Evolutionary conservation across 1,284 basidiomycete genomes (phyloP), one percentile per base, ranked within the genome.

Genomic region (Meripilus lineatus): DNA sequence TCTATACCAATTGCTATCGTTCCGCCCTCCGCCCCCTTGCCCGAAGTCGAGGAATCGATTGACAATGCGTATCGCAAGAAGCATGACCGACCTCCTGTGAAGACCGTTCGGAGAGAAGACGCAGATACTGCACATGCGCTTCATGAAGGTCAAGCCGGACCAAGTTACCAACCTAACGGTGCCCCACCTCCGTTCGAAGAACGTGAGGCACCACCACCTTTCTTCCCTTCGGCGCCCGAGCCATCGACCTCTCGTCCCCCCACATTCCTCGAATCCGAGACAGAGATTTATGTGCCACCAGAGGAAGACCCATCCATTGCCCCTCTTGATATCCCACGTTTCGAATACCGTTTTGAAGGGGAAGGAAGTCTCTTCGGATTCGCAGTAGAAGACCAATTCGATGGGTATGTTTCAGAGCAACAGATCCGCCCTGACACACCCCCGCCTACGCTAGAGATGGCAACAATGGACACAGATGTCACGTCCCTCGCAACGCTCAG

Each of bases 141-240:
- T 37, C 69, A 72, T 54, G 75, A 75, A 51, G 75, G 75, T 50
- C 76, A 78, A 58, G 81, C 86, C 5, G 86, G 86, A 5, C 87
- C 86, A 18, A 89, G 86, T 55, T 77, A 73, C 53, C 60, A 73
- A 21, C 64, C 71, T 17, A 66, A 63, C 32, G 76, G 73, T 44
- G 84, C 84, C 0, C 86, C 86, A 13, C 87, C 87, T 34, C 86
- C 86, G 3, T 89, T 89, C 52, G 87, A 89, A 54, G 86, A 89
- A 54, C 75, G 81, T 39, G 85, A 89, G 51, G 75, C 86, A 0
- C 86, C 86, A 10, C 87, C 86, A 5, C 87, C 87, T 2, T 86
- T 85, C 59, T 85, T 74, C 57, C 65, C 70, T n/a, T 70, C 70
- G 10, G 69, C 68, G 24, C 63, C 71, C 21, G 74, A 75, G 55